Evolutionary conservation across 345 rosid species (phyloP).

Genomic region (Schrenkiella parvula): DNA sequence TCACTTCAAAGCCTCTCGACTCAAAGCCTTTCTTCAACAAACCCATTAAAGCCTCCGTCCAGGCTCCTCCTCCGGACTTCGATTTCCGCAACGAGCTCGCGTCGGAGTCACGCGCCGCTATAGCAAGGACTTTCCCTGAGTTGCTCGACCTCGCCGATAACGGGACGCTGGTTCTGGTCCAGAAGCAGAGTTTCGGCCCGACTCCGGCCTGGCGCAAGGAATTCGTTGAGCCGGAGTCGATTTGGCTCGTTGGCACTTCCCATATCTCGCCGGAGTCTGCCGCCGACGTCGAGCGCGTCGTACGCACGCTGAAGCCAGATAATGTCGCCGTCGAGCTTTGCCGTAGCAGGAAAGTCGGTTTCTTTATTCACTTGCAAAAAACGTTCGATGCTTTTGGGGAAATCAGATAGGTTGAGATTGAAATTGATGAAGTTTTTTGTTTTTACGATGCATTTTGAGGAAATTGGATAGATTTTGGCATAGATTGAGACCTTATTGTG

Average conservation of each 20-base stretch:
- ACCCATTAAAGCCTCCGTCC: conserved; percentile 46
- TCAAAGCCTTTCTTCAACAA: conserved; percentile 31
- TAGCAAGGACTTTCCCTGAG: conserved; percentile 48
- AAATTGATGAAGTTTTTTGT: not conserved
- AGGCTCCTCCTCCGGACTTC: conserved; percentile 70
- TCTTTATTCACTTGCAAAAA: too few relatives aligned
- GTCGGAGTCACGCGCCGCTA: conserved; percentile 48
- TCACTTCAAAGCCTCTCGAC: conserved; percentile 21
- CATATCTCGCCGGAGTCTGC: conserved; percentile 66
- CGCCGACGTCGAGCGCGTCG: conserved; percentile 61
- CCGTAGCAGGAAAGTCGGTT: conserved; percentile 70
- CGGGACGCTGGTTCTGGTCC: conserved; percentile 52
- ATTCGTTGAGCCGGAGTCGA: conserved; percentile 69
- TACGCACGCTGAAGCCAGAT: conserved; percentile 60
- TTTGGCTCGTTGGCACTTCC: conserved; percentile 75
- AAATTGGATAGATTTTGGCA: not conserved
- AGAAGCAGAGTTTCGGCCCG: conserved; percentile 65
- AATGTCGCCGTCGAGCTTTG: conserved; percentile 94
- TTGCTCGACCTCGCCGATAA: conserved; percentile 60
- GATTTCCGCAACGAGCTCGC: conserved; percentile 57
- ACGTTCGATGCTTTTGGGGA: too few relatives aligned
- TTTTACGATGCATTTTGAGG: not conserved
- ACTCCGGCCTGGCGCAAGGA: conserved; percentile 74
- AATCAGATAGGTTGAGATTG: too few relatives aligned
- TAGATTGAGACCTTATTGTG: not conserved